A percentile compares a stretch with the other conserved stretches of the same genome.
Conservation (phyloP, 169 alveolate genomes). For the Cyclospora cayetanensis region DNA sequence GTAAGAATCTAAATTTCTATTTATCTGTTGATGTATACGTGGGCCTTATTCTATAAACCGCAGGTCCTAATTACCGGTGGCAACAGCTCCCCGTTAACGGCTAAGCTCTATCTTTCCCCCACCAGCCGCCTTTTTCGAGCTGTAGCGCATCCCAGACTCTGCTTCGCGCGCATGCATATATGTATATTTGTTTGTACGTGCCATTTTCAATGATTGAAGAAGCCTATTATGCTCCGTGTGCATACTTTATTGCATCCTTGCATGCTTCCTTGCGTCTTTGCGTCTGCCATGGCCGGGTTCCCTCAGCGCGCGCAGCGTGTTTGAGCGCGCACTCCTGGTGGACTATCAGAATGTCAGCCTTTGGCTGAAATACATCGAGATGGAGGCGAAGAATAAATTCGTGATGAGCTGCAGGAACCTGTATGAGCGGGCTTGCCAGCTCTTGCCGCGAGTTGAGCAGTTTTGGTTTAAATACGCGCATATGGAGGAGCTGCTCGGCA, state of each 20-base stretch:
- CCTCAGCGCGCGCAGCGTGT: slow-evolving; percentile 95
- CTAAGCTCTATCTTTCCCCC: too few relatives aligned
- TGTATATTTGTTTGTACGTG: too few relatives aligned
- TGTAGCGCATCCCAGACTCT: too few relatives aligned
- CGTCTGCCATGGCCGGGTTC: too few relatives aligned
- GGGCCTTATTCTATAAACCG: too few relatives aligned
- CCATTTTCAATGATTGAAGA: neutral
- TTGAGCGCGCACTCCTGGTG: slow-evolving; percentile 97
- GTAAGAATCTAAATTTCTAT: too few relatives aligned
- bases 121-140: too few relatives aligned
- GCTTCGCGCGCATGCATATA: too few relatives aligned
- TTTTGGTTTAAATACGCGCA: slow-evolving; percentile 99
- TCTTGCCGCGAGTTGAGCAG: slow-evolving; percentile 97
- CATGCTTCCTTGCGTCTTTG: neutral
- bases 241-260: neutral
- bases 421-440: slow-evolving; percentile 97
- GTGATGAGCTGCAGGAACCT: slow-evolving; percentile 88
- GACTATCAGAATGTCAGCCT: slow-evolving; percentile 94
- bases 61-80: too few relatives aligned
- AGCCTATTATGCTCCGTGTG: neutral
- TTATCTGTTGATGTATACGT: too few relatives aligned
- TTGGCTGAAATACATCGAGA: slow-evolving; percentile 98
- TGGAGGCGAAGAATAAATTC: slow-evolving; percentile 96
- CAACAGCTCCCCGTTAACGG: too few relatives aligned
- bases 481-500: slow-evolving; percentile 97